Conservation (phyloP, 2,329 filamentous ascomycete species). For the Aspergillus niger region DNA sequence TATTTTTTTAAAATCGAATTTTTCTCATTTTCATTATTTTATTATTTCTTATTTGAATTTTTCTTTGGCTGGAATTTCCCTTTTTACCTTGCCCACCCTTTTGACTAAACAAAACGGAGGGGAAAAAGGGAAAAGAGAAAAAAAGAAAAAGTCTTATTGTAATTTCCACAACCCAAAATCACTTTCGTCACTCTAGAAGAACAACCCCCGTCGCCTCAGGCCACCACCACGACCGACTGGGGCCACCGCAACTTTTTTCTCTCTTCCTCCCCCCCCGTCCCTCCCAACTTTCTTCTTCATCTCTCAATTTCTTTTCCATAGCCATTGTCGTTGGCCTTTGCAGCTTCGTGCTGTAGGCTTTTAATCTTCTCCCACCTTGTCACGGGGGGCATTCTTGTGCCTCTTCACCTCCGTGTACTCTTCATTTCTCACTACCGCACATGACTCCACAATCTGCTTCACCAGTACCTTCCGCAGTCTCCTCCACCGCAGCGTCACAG, state of each 20-base stretch:
- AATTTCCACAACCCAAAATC: constrained; percentile 15
- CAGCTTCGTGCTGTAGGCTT: constrained; percentile 32
- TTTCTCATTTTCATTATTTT: background rate
- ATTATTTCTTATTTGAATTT: too few species aligned
- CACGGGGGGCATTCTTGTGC: constrained; percentile 26
- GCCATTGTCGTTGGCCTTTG: constrained; percentile 19
- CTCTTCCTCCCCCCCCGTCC: background rate
- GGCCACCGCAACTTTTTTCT: constrained; percentile 25
- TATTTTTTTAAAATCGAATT: background rate
- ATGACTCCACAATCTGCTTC: constrained; percentile 46
- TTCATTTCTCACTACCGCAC: constrained; percentile 33
- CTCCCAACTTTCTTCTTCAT: constrained; percentile 3
- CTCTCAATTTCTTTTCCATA: constrained; percentile 14
- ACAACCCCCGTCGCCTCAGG: constrained; percentile 24
- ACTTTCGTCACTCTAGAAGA: constrained; percentile 23
- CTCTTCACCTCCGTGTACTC: constrained; percentile 27
- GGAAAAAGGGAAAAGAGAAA: too few species aligned
- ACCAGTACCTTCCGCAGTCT: constrained; percentile 48
- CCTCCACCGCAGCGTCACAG: constrained; percentile 44
- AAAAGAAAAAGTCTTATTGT: background rate
- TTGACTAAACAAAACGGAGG: too few species aligned
- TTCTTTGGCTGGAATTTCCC: constrained; percentile 6
- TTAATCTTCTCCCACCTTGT: constrained; percentile 16
- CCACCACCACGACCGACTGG: constrained; percentile 21
- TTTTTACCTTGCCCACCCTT: constrained; percentile 4